Base-by-base conservation (phyloP, 2,329 filamentous ascomycete genomes). In the Calycina herbarum region DNA sequence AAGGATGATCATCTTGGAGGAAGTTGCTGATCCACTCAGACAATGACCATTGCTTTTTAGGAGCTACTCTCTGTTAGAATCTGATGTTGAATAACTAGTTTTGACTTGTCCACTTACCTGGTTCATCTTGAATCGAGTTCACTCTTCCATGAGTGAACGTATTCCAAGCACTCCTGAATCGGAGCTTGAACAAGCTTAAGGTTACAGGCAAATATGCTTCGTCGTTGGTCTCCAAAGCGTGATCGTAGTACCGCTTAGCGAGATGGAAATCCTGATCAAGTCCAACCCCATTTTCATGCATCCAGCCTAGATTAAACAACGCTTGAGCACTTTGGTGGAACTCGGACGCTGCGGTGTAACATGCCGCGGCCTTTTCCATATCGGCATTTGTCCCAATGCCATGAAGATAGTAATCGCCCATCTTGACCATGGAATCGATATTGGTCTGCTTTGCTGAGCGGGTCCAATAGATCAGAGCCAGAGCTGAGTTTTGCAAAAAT, bases 301-400 rank as follows among this genome's bases (percentile, higher is more conserved):
- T 98, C 95, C 95, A 99, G 5, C 95, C 96, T 15, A 99, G 82
- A 73, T 99, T 98, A 86, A 93, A 99, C 65, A 97, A 87, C 15
- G 96, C 95, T 78, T 99, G 96, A 2, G 94, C 95, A 72, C 93
- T 96, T 75, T 93, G 90, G 71, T 94, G 89, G 66, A 91, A 93
- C 75, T 99, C 95, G 0, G 94, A 94, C 1, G 95, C 95, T 3
- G 92, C 91, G 62, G 91, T 90, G 74, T 99, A 99, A 80, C 95
- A 99, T 57, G 91, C 89, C 0, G 94, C 93, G 5, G 96, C 96
- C 77, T 97, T 97, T 72, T 94, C 89, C 20, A 91, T 81, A 70
- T 96, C 91, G 0, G 81, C 73, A 7, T 86, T 81, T 0, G 90
- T 86, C 2, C 94, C 94, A 29, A 94, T 85, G 6, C 95, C 95